These are phyloP conservation scores for Aureoboletus auriporus DNA, from an alignment of 768 basidiomycete species.

Conservation along the genomic window DNA sequence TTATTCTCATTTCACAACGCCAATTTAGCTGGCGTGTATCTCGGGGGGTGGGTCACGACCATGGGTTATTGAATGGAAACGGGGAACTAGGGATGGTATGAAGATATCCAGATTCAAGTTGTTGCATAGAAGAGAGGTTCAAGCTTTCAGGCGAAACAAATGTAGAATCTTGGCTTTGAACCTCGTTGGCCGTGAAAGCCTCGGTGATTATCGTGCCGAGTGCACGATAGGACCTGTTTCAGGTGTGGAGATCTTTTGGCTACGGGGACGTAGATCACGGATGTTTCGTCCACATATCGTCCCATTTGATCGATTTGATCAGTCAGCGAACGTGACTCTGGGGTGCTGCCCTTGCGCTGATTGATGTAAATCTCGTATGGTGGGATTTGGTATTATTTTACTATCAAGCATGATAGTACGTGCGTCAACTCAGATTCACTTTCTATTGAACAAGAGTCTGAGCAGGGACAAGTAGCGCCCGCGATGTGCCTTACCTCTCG, in stretches of 20 bases:
- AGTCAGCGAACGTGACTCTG: conserved; percentile 32
- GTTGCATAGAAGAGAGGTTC: conserved; percentile 40
- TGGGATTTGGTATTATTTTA: not conserved
- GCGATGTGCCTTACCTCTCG: no score
- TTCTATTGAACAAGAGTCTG: no score
- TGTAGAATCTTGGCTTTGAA: conserved; percentile 42
- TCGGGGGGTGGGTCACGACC: conserved; percentile 48
- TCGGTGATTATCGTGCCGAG: conserved; percentile 34
- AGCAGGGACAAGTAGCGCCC: no score
- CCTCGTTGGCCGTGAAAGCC: conserved; percentile 47
- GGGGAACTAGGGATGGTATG: conserved; percentile 44
- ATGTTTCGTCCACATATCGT: conserved; percentile 49
- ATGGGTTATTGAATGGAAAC: conserved; percentile 36
- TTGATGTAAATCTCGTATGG: no score
- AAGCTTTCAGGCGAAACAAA: conserved; percentile 42
- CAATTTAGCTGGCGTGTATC: conserved; percentile 58
- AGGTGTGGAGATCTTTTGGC: conserved; percentile 39
- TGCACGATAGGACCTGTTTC: conserved; percentile 44
- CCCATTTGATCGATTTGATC: conserved; percentile 42
- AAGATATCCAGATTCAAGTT: conserved; percentile 34
- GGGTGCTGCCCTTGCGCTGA: conserved; percentile 33
- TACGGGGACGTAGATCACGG: conserved; percentile 48
- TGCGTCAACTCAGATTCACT: no score
- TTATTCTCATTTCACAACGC: conserved; percentile 49
- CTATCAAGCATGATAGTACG: no score